Evolutionary conservation across 352 stramenopile genomes (phyloP).

Genomic region (Phytophthora crassamura): DNA sequence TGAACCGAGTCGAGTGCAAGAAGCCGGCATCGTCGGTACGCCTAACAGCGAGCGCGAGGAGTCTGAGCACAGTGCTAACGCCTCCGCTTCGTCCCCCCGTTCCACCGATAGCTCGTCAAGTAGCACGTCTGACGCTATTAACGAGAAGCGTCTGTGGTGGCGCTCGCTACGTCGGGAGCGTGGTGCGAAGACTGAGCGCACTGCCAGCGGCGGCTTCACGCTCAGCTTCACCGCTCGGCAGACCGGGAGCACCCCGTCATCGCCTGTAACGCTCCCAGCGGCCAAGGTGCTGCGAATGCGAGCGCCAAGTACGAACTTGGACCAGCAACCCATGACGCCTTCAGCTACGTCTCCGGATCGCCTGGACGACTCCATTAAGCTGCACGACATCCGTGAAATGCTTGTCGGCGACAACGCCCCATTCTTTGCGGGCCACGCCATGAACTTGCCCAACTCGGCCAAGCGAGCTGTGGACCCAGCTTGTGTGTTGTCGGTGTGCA

Average conservation of each 20-base stretch:
- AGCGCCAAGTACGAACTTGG: conserved; percentile 12
- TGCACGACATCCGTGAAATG: conserved; percentile 65
- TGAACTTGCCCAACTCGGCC: conserved; percentile 48
- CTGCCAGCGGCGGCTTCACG: conserved; percentile 66
- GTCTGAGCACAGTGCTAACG: conserved; percentile 32
- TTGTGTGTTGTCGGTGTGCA: conserved; percentile 68
- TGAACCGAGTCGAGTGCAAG: conserved; percentile 39
- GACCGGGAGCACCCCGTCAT: conserved; percentile 45
- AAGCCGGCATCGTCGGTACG: conserved; percentile 32
- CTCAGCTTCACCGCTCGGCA: conserved; percentile 52
- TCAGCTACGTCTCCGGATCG: conserved; percentile 33
- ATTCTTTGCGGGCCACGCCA: conserved; percentile 65
- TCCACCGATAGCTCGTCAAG: conserved; percentile 43
- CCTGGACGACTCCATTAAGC: conserved; percentile 66
- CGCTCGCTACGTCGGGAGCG: conserved; percentile 67
- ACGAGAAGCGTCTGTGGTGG: conserved; percentile 80
- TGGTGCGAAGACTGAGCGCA: conserved; percentile 62
- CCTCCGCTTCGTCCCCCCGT: conserved; percentile 31
- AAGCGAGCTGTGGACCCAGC: conserved; percentile 63
- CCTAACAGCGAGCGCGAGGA: conserved; percentile 23
- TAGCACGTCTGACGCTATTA: conserved; percentile 52
- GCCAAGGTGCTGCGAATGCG: conserved; percentile 24
- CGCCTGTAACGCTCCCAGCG: conserved; percentile 25
- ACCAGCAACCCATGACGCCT: conserved; percentile 18
- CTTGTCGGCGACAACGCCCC: conserved; percentile 48